A percentile compares a stretch with the other conserved stretches of the same genome.
Conservation (phyloP, 345 rosid species). For the Dipteronia dyeriana region DNA sequence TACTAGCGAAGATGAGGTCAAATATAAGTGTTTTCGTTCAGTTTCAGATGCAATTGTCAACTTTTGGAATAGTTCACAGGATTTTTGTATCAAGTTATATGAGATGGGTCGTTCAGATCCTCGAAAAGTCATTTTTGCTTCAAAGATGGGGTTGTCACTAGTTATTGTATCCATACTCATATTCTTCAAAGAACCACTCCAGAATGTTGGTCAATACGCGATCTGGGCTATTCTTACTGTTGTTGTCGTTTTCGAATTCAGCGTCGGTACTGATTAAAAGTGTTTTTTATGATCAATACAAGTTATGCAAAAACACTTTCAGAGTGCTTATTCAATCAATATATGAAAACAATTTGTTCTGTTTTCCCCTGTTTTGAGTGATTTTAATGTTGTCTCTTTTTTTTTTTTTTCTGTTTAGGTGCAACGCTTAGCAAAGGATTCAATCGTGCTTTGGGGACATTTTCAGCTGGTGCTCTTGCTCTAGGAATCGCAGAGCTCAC, state of each 20-base stretch:
- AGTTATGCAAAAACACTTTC: neutral
- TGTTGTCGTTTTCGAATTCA: constrained; percentile 84
- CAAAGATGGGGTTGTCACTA: constrained; percentile 73
- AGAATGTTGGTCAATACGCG: constrained; percentile 50
- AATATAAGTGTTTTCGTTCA: constrained; percentile 46
- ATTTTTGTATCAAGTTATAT: constrained; percentile 31
- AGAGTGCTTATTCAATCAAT: neutral
- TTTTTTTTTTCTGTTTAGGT: constrained; percentile 40
- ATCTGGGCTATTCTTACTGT: constrained; percentile 91
- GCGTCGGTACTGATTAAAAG: constrained; percentile 49
- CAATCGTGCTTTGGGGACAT: constrained; percentile 83
- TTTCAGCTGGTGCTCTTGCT: constrained; percentile 83
- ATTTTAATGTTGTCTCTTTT: neutral
- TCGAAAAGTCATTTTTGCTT: constrained; percentile 57
- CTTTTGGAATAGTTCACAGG: constrained; percentile 38
- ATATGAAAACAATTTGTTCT: neutral
- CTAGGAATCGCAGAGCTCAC: constrained; percentile 74
- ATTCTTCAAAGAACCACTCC: constrained; percentile 57
- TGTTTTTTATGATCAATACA: no score
- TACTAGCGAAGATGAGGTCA: constrained; percentile 26
- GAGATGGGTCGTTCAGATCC: constrained; percentile 69
- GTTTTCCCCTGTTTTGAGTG: neutral
- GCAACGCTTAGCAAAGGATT: constrained; percentile 89
- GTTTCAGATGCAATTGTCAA: constrained; percentile 38
- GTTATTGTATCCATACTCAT: constrained; percentile 54